phyloP scores from a whole-genome alignment of 2,329 filamentous ascomycete species.

The Verticillium dahliae region DNA sequence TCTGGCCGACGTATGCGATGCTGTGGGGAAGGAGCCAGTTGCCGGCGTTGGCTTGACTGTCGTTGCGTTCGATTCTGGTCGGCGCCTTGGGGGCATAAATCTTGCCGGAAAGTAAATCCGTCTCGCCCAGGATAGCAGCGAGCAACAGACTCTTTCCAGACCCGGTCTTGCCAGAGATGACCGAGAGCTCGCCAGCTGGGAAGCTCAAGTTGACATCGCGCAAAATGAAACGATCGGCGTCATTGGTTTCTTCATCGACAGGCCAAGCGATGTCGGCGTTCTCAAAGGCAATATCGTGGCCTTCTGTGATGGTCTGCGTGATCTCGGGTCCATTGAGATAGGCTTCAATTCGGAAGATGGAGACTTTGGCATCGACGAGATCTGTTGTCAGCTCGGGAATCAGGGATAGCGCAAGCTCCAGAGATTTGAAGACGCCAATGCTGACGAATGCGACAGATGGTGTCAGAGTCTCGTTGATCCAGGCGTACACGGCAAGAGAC shows the following conservation, averaged over 20 bases:
- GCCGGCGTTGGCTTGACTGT: conserved; percentile 52
- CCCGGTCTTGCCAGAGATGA: conserved; percentile 72
- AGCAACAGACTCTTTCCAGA: conserved; percentile 73
- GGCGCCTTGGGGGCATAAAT: conserved; percentile 50
- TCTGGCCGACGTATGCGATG: conserved; percentile 71
- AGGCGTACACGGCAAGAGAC: conserved; percentile 62
- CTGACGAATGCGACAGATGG: conserved; percentile 76
- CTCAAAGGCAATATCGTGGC: conserved; percentile 57
- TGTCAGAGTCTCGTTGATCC: conserved; percentile 53
- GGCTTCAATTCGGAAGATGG: conserved; percentile 62
- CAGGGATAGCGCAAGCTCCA: conserved; percentile 64
- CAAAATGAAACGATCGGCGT: conserved; percentile 57
- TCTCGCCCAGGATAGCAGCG: conserved; percentile 68
- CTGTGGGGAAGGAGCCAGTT: conserved; percentile 66
- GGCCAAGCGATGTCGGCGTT: conserved; percentile 70
- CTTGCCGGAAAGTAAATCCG: conserved; percentile 58
- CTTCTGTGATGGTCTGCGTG: conserved; percentile 42
- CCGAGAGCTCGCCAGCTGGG: conserved; percentile 61
- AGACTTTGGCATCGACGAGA: conserved; percentile 66
- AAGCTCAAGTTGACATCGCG: conserved; percentile 60
- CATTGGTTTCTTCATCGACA: conserved; percentile 51
- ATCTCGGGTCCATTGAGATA: conserved; percentile 65
- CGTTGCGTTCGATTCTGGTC: conserved; percentile 42
- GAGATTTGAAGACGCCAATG: conserved; percentile 65
- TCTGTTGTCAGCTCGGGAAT: conserved; percentile 69